Evolutionary conservation across 2,329 filamentous ascomycete species (phyloP).

Genomic region (Diaporthe caulivora): DNA sequence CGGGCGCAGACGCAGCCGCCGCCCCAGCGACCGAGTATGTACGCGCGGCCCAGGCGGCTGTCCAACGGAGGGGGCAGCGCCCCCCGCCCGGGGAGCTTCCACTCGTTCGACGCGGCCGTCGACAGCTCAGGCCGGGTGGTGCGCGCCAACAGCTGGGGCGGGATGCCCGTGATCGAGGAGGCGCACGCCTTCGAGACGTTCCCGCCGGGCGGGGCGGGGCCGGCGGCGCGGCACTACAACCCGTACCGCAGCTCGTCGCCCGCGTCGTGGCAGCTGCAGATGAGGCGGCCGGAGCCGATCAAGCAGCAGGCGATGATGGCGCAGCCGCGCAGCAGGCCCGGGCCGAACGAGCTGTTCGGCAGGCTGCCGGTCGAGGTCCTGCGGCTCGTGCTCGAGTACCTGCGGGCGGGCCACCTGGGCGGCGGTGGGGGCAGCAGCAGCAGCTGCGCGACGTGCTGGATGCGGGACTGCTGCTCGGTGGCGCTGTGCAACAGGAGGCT

Average conservation of each 20-base stretch:
- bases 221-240: neutral
- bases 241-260: conserved; percentile 9
- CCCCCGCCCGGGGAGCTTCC: conserved; percentile 45
- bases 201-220: too few species aligned
- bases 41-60: conserved; percentile 44
- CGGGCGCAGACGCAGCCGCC: neutral
- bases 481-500: conserved; percentile 64
- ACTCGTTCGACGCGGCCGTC: conserved; percentile 51
- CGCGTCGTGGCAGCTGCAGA: conserved; percentile 8
- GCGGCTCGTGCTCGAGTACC: conserved; percentile 65
- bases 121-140: conserved; percentile 42
- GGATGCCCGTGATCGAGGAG: conserved; percentile 46
- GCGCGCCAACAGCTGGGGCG: conserved; percentile 45
- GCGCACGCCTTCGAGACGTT: conserved; percentile 9
- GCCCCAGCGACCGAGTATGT: conserved; percentile 38
- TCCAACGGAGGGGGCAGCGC: conserved; percentile 43
- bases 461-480: conserved; percentile 69
- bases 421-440: conserved; percentile 61
- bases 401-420: conserved; percentile 65
- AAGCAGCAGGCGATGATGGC: conserved; percentile 44
- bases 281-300: conserved; percentile 42
- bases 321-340: conserved; percentile 45
- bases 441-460: conserved; percentile 75
- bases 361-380: conserved; percentile 70
- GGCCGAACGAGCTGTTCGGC: conserved; percentile 66